A percentile compares a stretch with the other conserved stretches of the same genome.
phyloP scores from a whole-genome alignment of 2,329 filamentous ascomycete species.

The Neopestalotiopsis sp. region DNA sequence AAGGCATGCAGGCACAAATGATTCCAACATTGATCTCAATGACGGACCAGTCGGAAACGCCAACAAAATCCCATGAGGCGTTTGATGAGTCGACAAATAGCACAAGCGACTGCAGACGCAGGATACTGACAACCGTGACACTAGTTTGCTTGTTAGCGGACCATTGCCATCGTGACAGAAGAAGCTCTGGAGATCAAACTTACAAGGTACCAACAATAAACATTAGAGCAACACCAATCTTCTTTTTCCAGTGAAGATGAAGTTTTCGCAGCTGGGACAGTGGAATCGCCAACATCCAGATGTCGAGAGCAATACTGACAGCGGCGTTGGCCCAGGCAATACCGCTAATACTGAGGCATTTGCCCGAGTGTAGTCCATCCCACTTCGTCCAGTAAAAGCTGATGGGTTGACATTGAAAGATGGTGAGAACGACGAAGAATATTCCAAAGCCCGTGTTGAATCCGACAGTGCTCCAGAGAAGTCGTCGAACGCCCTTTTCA shows the following conservation, averaged over 20 bases:
- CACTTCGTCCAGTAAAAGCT: slow-evolving; percentile 46
- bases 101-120: slow-evolving; percentile 21
- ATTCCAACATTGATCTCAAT: slow-evolving; percentile 21
- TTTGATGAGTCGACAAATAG: slow-evolving; percentile 18
- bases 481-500: slow-evolving; percentile 28
- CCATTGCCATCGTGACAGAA: slow-evolving; percentile 37
- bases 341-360: slow-evolving; percentile 44
- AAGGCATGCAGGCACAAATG: slow-evolving; percentile 12
- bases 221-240: slow-evolving; percentile 46
- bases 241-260: slow-evolving; percentile 51
- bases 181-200: slow-evolving; percentile 37
- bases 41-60: slow-evolving; percentile 19
- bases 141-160: slow-evolving; percentile 20
- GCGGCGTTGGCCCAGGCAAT: slow-evolving; percentile 48
- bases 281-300: slow-evolving; percentile 47
- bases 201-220: slow-evolving; percentile 49
- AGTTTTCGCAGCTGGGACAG: slow-evolving; percentile 46
- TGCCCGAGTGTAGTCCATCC: slow-evolving; percentile 44
- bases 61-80: slow-evolving; percentile 19
- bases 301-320: slow-evolving; percentile 47
- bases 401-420: slow-evolving; percentile 46
- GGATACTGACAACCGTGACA: slow-evolving; percentile 21
- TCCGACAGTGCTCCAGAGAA: slow-evolving; percentile 38
- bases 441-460: slow-evolving; percentile 37
- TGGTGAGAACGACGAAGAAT: slow-evolving; percentile 36